A percentile compares a stretch with the other conserved stretches of the same genome.
Evolutionary conservation across 495 filamentous ascomycete species (phyloP).

Genomic region (Chaetomium tenue): DNA sequence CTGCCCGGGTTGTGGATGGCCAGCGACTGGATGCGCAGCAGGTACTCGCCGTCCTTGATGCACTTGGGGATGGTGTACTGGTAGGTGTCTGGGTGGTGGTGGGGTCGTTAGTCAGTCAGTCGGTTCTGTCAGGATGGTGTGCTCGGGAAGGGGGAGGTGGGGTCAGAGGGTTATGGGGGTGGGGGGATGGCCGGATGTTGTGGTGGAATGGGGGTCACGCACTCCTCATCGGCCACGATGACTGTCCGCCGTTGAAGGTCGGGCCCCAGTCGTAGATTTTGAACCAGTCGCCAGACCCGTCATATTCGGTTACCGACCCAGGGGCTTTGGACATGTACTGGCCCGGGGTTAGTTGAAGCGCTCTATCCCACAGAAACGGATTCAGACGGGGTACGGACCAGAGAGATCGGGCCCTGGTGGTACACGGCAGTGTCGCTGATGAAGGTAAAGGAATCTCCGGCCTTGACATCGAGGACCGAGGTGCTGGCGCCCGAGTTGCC

Average conservation of each 20-base stretch:
- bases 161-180: neutral
- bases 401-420: slow-evolving; percentile 58
- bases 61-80: slow-evolving; percentile 54
- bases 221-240: slow-evolving; percentile 47
- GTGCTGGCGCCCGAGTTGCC: slow-evolving; percentile 48
- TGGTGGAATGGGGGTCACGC: neutral
- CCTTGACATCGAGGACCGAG: slow-evolving; percentile 47
- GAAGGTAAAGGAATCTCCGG: slow-evolving; percentile 54
- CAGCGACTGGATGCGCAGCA: slow-evolving; percentile 61
- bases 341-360: neutral
- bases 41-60: slow-evolving; percentile 58
- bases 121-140: neutral
- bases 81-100: slow-evolving; percentile 40
- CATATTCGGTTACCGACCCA: slow-evolving; percentile 41
- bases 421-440: slow-evolving; percentile 54
- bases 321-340: slow-evolving; percentile 55
- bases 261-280: slow-evolving; percentile 53
- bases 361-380: neutral
- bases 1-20: slow-evolving; percentile 58
- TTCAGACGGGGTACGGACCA: slow-evolving; percentile 19
- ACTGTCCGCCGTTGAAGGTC: slow-evolving; percentile 34
- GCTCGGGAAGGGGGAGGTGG: neutral
- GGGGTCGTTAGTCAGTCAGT: neutral
- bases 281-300: slow-evolving; percentile 56
- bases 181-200: neutral